Evolutionary conservation across 176 grass and related monocot species (phyloP), one percentile per base, ranked within the genome.

Genomic region (bread wheat (Triticum aestivum)): DNA sequence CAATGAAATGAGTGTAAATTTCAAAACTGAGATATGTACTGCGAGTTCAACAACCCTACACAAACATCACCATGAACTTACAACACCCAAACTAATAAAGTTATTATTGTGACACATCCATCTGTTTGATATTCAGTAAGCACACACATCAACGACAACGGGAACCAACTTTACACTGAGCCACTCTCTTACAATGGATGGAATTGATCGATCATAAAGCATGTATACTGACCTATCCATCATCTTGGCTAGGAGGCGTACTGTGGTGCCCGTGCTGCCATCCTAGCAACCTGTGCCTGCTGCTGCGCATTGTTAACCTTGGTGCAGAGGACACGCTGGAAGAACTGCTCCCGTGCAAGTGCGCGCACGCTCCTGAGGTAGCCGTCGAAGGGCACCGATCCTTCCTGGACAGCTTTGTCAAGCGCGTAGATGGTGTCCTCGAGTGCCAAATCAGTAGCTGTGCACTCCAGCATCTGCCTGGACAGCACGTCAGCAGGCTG

Each of bases 381-480:
- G 45, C 77, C 85, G 5, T 97, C 95, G 34, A 93, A 93, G 2
- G 89, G 89, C 51, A 97, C 81, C 0, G 89, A 73, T 3, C 95
- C 95, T 71, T 97, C 95, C 73, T 97, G 95, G 52, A 88, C 83
- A 0, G 95, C 95, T 82, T 93, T 97, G 86, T 97, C 95, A 1
- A 97, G 91, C 0, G 51, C 51, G 17, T 54, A 93, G 63, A 97
- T 90, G 26, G 92, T 87, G 49, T 97, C 95, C 82, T 97, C 95
- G 0, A 87, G 85, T 0, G 92, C 92, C 79, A 94, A 78, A 80
- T 97, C 95, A 1, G 92, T 85, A 0, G 89, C 92, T 0, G 95
- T 94, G 83, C 92, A 93, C 29, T 94, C 91, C 6, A 93, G 73
- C 87, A 94, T 94, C 90, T 97, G 95, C 79, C 76, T 87, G 45